phyloP scores from a whole-genome alignment of 805 yeast species.

The Clavispora carvajalis region DNA sequence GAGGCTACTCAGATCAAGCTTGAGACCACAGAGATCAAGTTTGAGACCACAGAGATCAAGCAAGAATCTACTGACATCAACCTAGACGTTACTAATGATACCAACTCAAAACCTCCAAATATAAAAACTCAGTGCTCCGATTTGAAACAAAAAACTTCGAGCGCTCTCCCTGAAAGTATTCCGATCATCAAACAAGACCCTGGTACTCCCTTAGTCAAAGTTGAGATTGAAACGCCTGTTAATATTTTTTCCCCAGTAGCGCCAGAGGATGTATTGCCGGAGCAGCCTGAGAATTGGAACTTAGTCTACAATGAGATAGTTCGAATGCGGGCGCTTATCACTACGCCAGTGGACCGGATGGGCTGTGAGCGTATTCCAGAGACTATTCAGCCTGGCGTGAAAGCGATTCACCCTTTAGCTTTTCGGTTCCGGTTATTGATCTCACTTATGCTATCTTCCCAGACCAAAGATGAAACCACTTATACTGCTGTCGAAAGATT shows the following conservation, averaged over 20 bases:
- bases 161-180: too few species aligned
- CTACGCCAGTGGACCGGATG: conserved; percentile 85
- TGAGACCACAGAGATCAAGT: not conserved
- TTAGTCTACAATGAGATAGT: conserved; percentile 56
- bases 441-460: conserved; percentile 83
- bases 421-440: conserved; percentile 71
- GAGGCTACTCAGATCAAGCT: not conserved
- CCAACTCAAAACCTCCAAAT: too few species aligned
- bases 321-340: conserved; percentile 56
- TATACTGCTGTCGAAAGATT: conserved; percentile 63
- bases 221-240: conserved; percentile 3
- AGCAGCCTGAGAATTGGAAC: conserved; percentile 38
- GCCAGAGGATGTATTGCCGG: conserved; percentile 3
- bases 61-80: not conserved
- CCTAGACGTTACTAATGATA: too few species aligned
- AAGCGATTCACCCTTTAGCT: conserved; percentile 26
- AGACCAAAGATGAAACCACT: conserved; percentile 86
- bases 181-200: not conserved
- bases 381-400: conserved; percentile 33
- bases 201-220: not conserved
- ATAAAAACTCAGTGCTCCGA: too few species aligned
- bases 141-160: too few species aligned
- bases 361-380: conserved; percentile 70
- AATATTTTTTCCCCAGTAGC: conserved; percentile 9
- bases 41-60: not conserved